phyloP scores from a whole-genome alignment of 371 early-diverging fungal genomes.

The Mortierella sp. region DNA sequence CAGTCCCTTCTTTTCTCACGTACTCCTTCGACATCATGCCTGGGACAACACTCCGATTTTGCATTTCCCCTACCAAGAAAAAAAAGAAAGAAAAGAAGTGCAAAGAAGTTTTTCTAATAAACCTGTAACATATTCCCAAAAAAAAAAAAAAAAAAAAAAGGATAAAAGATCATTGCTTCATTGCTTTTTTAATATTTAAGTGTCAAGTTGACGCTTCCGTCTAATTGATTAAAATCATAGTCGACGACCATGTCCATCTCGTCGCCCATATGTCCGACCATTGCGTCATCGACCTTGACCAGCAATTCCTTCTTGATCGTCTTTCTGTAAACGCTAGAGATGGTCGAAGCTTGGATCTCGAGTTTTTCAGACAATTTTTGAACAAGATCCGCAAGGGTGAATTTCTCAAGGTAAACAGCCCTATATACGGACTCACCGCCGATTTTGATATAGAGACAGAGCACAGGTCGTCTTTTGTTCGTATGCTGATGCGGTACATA shows the following conservation, averaged over 20 bases:
- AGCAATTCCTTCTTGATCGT: constrained; percentile 56
- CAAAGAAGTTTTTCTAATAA: too few species aligned
- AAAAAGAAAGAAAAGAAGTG: constrained; percentile 2
- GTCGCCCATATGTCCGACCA: constrained; percentile 63
- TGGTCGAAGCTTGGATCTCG: constrained; percentile 55
- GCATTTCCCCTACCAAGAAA: background rate
- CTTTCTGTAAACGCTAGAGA: constrained; percentile 57
- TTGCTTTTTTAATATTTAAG: constrained; percentile 55
- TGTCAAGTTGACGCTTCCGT: constrained; percentile 58
- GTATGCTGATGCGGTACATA: constrained; percentile 52
- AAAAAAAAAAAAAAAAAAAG: background rate
- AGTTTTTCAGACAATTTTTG: constrained; percentile 61
- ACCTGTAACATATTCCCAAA: constrained; percentile 8
- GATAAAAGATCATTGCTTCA: background rate
- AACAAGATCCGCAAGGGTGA: constrained; percentile 57
- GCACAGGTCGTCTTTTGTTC: constrained; percentile 50
- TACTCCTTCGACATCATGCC: too few species aligned
- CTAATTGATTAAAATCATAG: constrained; percentile 56
- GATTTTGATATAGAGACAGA: constrained; percentile 64
- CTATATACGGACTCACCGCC: constrained; percentile 60
- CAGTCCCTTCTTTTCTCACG: too few species aligned
- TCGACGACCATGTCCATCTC: constrained; percentile 67
- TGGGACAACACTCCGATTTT: background rate
- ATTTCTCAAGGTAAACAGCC: constrained; percentile 65
- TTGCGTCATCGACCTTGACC: constrained; percentile 63